These are phyloP conservation scores for Saccharomycopsis sp. DNA, from an alignment of 805 yeast genomes.

Conservation along the genomic window DNA sequence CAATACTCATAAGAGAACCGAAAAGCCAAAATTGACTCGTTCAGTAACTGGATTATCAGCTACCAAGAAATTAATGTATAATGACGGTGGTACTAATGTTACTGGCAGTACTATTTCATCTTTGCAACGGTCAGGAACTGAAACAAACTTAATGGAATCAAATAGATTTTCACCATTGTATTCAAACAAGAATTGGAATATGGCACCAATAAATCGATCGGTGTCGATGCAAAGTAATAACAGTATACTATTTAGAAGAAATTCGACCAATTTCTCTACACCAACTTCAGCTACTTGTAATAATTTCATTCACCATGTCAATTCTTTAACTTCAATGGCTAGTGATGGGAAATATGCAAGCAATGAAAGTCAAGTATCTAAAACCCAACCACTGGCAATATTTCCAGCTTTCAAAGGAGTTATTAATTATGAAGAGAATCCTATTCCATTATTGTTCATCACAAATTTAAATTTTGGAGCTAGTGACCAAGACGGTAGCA, in stretches of 20 bases:
- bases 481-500: neutral
- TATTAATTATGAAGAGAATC: constrained; percentile 6
- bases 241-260: neutral
- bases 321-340: constrained; percentile 2
- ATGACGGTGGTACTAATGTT: neutral
- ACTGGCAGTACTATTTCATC: too few relatives aligned
- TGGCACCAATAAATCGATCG: constrained; percentile 11
- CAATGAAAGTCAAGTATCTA: neutral
- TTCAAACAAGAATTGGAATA: constrained; percentile 2
- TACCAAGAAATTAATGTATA: neutral
- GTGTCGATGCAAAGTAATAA: neutral
- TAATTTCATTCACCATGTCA: neutral
- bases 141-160: neutral
- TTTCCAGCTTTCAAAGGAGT: neutral
- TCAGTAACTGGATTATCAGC: neutral
- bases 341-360: neutral
- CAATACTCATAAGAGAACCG: neutral
- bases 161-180: neutral
- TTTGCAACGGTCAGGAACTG: constrained; percentile 2
- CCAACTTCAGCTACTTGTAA: neutral
- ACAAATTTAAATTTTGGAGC: constrained; percentile 11
- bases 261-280: constrained; percentile 2
- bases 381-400: neutral
- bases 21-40: neutral
- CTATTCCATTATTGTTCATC: constrained; percentile 15